These are phyloP conservation scores for Lablab purpureus DNA, from an alignment of 306 rosid species.

Conservation along the genomic window DNA sequence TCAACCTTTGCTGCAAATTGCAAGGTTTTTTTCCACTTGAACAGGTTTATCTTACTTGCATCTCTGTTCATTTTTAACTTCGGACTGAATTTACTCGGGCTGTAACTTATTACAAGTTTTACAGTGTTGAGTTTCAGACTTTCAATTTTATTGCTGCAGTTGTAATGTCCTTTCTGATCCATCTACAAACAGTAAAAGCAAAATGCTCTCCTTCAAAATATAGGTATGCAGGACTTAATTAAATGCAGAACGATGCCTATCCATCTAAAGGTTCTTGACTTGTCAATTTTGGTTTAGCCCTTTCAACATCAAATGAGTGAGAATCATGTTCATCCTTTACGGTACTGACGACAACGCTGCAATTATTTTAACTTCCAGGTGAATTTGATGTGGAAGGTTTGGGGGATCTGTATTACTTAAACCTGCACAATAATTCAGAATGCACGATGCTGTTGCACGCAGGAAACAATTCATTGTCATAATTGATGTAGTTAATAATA, in stretches of 20 bases:
- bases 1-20: slow-evolving; percentile 22
- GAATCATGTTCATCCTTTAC: not conserved
- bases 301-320: not conserved
- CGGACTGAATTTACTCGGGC: slow-evolving; percentile 5
- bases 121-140: slow-evolving; percentile 8
- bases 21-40: slow-evolving; percentile 11
- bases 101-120: slow-evolving; percentile 9
- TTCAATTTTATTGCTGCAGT: not conserved
- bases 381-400: slow-evolving; percentile 34
- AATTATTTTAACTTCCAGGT: slow-evolving; percentile 17
- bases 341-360: not conserved
- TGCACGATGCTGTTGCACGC: not conserved
- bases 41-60: slow-evolving; percentile 6
- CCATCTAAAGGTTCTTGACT: slow-evolving; percentile 1
- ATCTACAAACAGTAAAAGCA: not conserved
- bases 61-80: not conserved
- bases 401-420: slow-evolving; percentile 21
- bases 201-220: not conserved
- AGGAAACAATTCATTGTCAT: not conserved
- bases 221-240: not conserved
- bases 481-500: not conserved
- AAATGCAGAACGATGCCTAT: slow-evolving; percentile 18
- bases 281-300: not conserved
- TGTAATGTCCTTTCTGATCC: slow-evolving; percentile 12
- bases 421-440: not conserved